Evolutionary conservation across 164 flowering plant species (phyloP).

Genomic region (Amborella trichopoda): DNA sequence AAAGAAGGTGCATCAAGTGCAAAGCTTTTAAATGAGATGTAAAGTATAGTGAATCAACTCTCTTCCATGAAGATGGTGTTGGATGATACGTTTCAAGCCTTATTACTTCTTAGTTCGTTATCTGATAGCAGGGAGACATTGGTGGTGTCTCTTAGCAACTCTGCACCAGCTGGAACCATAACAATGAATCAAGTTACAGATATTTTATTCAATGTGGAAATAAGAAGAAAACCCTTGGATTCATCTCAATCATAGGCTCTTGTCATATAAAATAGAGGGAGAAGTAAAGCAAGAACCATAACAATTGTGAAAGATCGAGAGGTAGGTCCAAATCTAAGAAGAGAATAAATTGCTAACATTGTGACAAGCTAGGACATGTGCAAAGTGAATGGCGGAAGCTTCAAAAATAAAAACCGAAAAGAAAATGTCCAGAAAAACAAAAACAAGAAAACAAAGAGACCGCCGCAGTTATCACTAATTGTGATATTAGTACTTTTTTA

Average conservation of each 20-base stretch:
- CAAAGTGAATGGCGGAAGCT: no score
- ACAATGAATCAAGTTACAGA: background rate
- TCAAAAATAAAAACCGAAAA: no score
- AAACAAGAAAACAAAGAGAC: no score
- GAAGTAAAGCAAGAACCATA: background rate
- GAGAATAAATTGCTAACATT: background rate
- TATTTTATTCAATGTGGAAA: background rate
- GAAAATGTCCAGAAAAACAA: no score
- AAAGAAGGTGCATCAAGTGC: background rate
- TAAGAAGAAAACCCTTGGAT: background rate
- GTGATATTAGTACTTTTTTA: no score
- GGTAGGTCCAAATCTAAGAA: background rate
- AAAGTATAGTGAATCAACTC: background rate
- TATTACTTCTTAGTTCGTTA: background rate
- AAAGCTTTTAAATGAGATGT: background rate
- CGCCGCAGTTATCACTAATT: no score
- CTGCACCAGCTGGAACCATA: background rate
- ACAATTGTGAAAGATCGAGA: background rate
- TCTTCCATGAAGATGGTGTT: background rate
- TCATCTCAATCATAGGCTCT: background rate
- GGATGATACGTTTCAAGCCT: background rate
- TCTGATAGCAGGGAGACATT: background rate
- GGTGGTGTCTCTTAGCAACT: background rate
- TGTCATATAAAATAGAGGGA: background rate
- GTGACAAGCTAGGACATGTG: no score